Evolutionary conservation across 2,329 filamentous ascomycete species (phyloP).

Genomic region (Apiospora rasikravindrae): DNA sequence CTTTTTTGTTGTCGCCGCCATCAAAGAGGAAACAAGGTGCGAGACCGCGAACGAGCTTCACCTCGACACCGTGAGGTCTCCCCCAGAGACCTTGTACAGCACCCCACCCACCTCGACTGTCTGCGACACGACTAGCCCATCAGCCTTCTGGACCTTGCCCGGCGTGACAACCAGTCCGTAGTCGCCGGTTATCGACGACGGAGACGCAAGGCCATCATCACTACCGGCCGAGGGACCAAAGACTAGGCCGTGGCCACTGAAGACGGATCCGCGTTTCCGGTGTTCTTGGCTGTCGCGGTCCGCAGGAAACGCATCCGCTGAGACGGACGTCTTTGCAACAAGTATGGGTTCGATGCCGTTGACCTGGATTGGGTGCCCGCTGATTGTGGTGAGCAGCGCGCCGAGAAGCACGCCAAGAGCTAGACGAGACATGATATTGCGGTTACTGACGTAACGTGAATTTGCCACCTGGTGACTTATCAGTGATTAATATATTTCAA

Average conservation of each 20-base stretch:
- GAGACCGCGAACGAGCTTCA: not conserved
- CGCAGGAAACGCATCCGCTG: not conserved
- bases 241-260: constrained; percentile 14
- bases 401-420: not conserved
- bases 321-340: not conserved
- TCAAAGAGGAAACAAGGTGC: not conserved
- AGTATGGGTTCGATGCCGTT: not conserved
- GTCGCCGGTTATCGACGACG: not conserved
- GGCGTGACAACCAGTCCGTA: constrained; percentile 6
- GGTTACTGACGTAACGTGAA: not conserved
- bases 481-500: not conserved
- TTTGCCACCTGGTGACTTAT: not conserved
- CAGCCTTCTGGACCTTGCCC: constrained; percentile 1
- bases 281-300: not conserved
- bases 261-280: constrained; percentile 2
- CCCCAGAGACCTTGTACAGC: not conserved
- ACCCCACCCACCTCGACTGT: not conserved
- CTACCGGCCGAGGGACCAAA: not conserved
- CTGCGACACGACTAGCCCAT: not conserved
- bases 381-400: not conserved
- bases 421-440: not conserved
- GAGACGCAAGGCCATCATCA: not conserved
- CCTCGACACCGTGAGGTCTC: not conserved
- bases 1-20: not conserved
- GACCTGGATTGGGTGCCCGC: not conserved